phyloP scores from a whole-genome alignment of 371 early-diverging fungal genomes.

The Syncephalis plumigaleata region DNA sequence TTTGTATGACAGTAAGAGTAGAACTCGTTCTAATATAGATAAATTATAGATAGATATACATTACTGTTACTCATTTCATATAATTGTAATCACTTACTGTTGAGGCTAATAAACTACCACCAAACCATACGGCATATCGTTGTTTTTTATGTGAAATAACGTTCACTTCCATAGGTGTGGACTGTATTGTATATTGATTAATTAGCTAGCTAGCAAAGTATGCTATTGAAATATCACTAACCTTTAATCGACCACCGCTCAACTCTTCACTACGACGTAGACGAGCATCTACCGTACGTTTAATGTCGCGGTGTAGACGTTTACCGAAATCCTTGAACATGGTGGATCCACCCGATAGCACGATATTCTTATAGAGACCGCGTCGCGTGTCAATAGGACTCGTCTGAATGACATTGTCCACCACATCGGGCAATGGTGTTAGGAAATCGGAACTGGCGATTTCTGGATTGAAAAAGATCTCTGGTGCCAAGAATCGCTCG shows the following conservation, averaged over 20 bases:
- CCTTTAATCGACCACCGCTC: slow-evolving; percentile 44
- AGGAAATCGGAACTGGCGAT: slow-evolving; percentile 91
- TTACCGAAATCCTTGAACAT: slow-evolving; percentile 95
- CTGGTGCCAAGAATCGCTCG: slow-evolving; percentile 95
- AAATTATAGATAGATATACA: too few relatives aligned
- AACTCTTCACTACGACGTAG: slow-evolving; percentile 48
- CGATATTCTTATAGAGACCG: slow-evolving; percentile 96
- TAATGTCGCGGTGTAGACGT: slow-evolving; percentile 89
- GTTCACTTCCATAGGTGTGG: slow-evolving; percentile 84
- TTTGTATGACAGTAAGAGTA: slow-evolving; percentile 89
- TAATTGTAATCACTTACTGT: slow-evolving; percentile 71
- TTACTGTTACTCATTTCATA: too few relatives aligned
- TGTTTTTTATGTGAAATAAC: slow-evolving; percentile 96
- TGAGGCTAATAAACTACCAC: slow-evolving; percentile 83
- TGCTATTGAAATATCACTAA: slow-evolving; percentile 2
- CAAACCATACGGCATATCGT: slow-evolving; percentile 96
- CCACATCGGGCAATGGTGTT: slow-evolving; percentile 88
- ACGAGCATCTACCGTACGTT: slow-evolving; percentile 72
- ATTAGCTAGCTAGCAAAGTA: neutral
- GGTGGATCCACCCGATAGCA: slow-evolving; percentile 93
- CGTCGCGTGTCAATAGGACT: slow-evolving; percentile 94
- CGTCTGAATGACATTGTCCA: slow-evolving; percentile 88
- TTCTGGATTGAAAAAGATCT: slow-evolving; percentile 97
- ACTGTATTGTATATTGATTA: slow-evolving; percentile 18
- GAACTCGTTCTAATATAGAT: slow-evolving; percentile 83